A percentile compares a stretch with the other conserved stretches of the same genome.
phyloP scores from a whole-genome alignment of 768 basidiomycete genomes.

The Chalciporus pseudorubinellus region DNA sequence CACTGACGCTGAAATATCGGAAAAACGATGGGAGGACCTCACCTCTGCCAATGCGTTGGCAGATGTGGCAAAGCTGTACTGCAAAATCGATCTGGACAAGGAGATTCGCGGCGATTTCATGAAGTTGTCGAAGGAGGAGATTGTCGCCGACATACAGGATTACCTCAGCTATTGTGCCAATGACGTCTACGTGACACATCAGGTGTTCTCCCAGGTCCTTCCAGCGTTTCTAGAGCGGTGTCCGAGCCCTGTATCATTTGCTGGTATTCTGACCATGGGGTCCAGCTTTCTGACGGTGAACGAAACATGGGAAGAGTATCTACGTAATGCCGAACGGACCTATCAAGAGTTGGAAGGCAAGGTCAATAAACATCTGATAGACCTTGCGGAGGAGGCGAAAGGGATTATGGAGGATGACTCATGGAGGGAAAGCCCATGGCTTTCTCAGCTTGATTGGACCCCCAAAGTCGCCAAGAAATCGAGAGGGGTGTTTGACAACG shows the following conservation, averaged over 20 bases:
- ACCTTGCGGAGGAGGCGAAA: conserved; percentile 62
- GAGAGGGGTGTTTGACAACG: conserved; percentile 48
- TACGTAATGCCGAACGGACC: conserved; percentile 71
- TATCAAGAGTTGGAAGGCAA: conserved; percentile 69
- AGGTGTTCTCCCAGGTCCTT: conserved; percentile 71
- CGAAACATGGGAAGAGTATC: conserved; percentile 82
- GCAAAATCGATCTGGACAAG: conserved; percentile 78
- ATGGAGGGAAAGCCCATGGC: conserved; percentile 79
- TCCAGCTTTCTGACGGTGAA: conserved; percentile 90
- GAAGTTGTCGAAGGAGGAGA: conserved; percentile 59
- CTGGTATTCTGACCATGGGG: conserved; percentile 89
- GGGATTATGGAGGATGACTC: conserved; percentile 45
- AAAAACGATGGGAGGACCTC: conserved; percentile 87
- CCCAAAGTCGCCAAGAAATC: conserved; percentile 76
- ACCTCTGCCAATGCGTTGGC: conserved; percentile 89
- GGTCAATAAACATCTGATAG: conserved; percentile 58
- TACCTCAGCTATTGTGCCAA: conserved; percentile 83
- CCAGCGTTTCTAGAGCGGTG: conserved; percentile 81
- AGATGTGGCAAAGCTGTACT: conserved; percentile 90
- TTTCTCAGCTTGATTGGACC: conserved; percentile 92
- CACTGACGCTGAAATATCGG: conserved; percentile 40
- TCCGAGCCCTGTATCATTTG: conserved; percentile 90
- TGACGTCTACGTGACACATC: conserved; percentile 84
- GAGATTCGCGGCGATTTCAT: conserved; percentile 74
- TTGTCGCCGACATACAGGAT: conserved; percentile 61